phyloP scores from a whole-genome alignment of 1,139 yeast genomes.

The Pichia sp. region DNA sequence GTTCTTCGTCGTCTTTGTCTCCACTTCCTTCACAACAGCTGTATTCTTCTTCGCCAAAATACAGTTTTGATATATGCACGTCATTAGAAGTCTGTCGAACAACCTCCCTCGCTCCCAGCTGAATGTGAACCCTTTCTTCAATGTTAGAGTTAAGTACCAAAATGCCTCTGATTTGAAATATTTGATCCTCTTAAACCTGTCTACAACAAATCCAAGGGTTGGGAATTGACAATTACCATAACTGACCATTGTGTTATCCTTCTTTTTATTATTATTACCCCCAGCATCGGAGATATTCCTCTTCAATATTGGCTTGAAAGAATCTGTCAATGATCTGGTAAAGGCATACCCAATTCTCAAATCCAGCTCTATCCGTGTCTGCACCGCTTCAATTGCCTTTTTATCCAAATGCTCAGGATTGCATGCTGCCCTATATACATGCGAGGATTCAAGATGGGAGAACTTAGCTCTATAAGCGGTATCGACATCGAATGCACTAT shows the following conservation, averaged over 20 bases:
- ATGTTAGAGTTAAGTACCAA: conserved; percentile 62
- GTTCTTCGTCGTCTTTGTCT: conserved; percentile 60
- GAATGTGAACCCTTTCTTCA: conserved; percentile 36
- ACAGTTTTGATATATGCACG: conserved; percentile 62
- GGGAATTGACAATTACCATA: conserved; percentile 98
- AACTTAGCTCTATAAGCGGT: conserved; percentile 69
- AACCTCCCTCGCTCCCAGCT: conserved; percentile 65
- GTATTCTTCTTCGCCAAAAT: conserved; percentile 32
- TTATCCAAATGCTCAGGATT: conserved; percentile 59
- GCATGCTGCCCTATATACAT: conserved; percentile 67
- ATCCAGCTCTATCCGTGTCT: conserved; percentile 82
- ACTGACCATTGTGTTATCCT: conserved; percentile 36
- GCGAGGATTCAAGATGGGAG: conserved; percentile 77
- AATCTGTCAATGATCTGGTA: conserved; percentile 65
- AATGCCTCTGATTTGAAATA: conserved; percentile 69
- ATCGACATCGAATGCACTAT: conserved; percentile 38
- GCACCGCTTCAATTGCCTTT: conserved; percentile 75
- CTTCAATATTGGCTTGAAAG: conserved; percentile 30
- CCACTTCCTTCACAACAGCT: conserved; percentile 48
- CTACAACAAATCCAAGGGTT: conserved; percentile 95
- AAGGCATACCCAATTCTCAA: conserved; percentile 85
- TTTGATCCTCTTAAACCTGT: conserved; percentile 71
- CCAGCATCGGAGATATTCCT: background rate
- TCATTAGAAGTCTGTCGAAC: conserved; percentile 64
- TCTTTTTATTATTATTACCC: background rate